phyloP scores from a whole-genome alignment of 306 rosid genomes.

The Citrullus colocynthis region DNA sequence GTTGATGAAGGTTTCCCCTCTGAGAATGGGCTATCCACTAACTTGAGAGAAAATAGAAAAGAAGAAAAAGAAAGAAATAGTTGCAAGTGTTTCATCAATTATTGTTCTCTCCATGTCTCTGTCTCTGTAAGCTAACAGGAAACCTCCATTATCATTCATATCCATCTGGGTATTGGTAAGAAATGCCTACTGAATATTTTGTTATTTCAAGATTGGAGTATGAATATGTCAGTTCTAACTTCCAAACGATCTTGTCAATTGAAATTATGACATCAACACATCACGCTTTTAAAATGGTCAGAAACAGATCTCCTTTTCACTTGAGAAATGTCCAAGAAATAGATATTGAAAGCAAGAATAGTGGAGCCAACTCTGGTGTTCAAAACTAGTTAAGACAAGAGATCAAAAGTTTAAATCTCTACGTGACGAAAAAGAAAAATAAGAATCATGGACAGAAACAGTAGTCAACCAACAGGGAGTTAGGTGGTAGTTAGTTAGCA shows the following conservation, averaged over 20 bases:
- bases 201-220: neutral
- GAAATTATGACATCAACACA: neutral
- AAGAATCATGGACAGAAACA: too few species aligned
- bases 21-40: neutral
- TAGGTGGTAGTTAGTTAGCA: conserved; percentile 1
- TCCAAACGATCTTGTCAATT: neutral
- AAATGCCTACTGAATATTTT: neutral
- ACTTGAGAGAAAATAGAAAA: neutral
- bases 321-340: neutral
- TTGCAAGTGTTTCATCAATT: neutral
- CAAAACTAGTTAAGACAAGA: too few species aligned
- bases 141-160: neutral
- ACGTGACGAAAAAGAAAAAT: too few species aligned
- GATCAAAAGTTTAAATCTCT: too few species aligned
- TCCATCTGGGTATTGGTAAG: neutral
- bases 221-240: neutral
- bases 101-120: neutral
- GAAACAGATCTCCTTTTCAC: neutral
- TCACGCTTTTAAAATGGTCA: neutral
- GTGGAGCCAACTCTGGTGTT: too few species aligned
- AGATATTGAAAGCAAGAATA: neutral
- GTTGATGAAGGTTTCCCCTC: conserved; percentile 5
- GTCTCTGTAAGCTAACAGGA: neutral
- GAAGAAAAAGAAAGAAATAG: neutral
- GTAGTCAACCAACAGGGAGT: neutral